A percentile compares a stretch with the other conserved stretches of the same genome.
These are phyloP conservation scores for Adansonia madagascariensis DNA, from an alignment of 441 rosid species.

Conservation along the genomic window DNA sequence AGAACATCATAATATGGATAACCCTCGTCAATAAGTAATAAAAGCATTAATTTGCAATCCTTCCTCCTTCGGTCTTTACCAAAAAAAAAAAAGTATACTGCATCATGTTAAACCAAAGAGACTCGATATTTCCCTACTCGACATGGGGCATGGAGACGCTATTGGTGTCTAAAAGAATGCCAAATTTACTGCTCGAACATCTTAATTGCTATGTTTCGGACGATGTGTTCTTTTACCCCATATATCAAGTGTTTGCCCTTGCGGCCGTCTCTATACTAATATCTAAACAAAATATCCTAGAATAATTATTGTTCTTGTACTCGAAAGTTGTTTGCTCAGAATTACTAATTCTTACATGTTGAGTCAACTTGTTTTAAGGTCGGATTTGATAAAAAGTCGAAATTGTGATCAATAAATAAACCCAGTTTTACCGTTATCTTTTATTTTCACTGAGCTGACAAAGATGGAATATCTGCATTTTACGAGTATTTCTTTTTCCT, in stretches of 20 bases:
- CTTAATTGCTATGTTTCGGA: slow-evolving; percentile 36
- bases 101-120: slow-evolving; percentile 32
- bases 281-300: slow-evolving; percentile 24
- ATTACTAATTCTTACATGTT: slow-evolving; percentile 27
- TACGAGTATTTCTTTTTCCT: too few relatives aligned
- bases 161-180: slow-evolving; percentile 29
- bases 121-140: slow-evolving; percentile 30
- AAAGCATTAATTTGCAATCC: slow-evolving; percentile 23
- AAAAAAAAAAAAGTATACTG: slow-evolving; percentile 7
- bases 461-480: too few relatives aligned
- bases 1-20: slow-evolving; percentile 47
- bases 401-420: slow-evolving; percentile 35
- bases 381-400: slow-evolving; percentile 23
- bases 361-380: slow-evolving; percentile 31
- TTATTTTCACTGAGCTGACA: too few relatives aligned
- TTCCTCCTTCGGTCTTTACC: slow-evolving; percentile 22
- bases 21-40: slow-evolving; percentile 29
- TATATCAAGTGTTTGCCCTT: slow-evolving; percentile 30
- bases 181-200: slow-evolving; percentile 31
- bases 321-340: slow-evolving; percentile 39
- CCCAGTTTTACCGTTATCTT: slow-evolving; percentile 28
- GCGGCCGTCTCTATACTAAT: slow-evolving; percentile 24
- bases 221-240: slow-evolving; percentile 35
- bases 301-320: slow-evolving; percentile 33
- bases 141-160: slow-evolving; percentile 35